Base-by-base conservation (phyloP, 257 asterid species). In the Perilla frutescens region DNA sequence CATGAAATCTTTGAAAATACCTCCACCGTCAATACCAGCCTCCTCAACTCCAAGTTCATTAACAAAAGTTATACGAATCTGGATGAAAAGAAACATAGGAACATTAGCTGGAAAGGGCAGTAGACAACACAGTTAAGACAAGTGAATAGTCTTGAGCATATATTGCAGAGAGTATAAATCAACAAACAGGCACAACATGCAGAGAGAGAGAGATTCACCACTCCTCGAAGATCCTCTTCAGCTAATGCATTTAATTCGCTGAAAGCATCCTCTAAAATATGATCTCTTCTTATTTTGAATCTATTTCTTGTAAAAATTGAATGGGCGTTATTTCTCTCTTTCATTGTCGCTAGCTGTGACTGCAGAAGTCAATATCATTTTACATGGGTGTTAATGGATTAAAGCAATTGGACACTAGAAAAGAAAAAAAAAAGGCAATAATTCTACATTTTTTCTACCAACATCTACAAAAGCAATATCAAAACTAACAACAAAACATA, bases 11-110 rank as follows among this genome's bases (percentile, higher is more conserved):
- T 95, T 95, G 90, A 95, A 95, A 83, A 92, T 95, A 64, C 99
- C 99, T 86, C 99, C 99, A 81, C 99, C 99, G 29, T 95, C 99
- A 60, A 95, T 90, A 81, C 99, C 99, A 66, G 98, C 96, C 87
- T 95, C 99, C 90, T 95, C 99, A 12, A 81, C 98, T 79, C 99
- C 99, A 83, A 92, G 86, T 81, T 92, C 99, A 81, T 95, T 92
- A 72, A 90, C 82, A 76, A 92, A 95, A 47, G 92, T 81, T 49
- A 95, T 81, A 48, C 98, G 99, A 70, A 95, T 95, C 99, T 95
- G 88, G 63, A 71, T 72, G 62, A 74, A 77, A 74, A 45, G 44
- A 75, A 55, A 66, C 50, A 62, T 9, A 49, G 63, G n/a, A 68
- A 20, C 10, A 45, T 79, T 55, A 65, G 72, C 50, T 11, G 71